Conservation (phyloP, 306 rosid species). For the Dryas alaskensis region DNA sequence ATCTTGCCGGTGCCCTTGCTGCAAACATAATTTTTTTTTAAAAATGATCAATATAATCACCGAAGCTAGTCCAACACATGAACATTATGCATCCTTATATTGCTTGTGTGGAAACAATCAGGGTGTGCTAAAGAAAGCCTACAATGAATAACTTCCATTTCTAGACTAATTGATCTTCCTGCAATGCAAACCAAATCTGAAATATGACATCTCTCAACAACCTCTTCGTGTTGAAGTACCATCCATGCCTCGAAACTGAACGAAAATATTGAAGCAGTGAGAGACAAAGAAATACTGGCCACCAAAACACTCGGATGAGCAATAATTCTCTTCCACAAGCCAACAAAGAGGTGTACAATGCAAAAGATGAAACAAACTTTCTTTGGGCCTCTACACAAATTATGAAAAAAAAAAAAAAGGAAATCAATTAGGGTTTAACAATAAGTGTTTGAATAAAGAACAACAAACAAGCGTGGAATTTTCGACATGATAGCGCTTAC, state of each 20-base stretch:
- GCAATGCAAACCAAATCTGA: slow-evolving; percentile 22
- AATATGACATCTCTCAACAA: slow-evolving; percentile 31
- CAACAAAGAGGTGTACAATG: slow-evolving; percentile 62
- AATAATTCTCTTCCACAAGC: slow-evolving; percentile 66
- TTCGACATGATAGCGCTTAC: slow-evolving; percentile 40
- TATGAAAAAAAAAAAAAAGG: neutral
- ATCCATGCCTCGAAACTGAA: slow-evolving; percentile 86
- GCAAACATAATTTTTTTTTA: slow-evolving; percentile 35
- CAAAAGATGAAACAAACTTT: slow-evolving; percentile 69
- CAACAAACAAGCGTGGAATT: slow-evolving; percentile 4
- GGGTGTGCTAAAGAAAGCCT: neutral
- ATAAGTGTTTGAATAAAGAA: neutral
- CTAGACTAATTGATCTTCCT: neutral
- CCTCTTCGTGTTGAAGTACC: slow-evolving; percentile 87
- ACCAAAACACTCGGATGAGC: slow-evolving; percentile 58
- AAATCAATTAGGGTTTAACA: neutral
- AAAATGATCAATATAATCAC: slow-evolving; percentile 17
- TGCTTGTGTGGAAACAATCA: neutral
- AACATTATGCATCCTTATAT: neutral
- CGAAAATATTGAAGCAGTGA: slow-evolving; percentile 66
- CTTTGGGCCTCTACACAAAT: slow-evolving; percentile 69
- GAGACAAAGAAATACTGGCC: slow-evolving; percentile 59
- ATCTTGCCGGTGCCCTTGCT: slow-evolving; percentile 90
- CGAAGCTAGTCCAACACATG: slow-evolving; percentile 14
- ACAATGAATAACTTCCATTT: neutral